Conservation (phyloP, 176 grass and related monocot genomes). For the Avena insularis region DNA sequence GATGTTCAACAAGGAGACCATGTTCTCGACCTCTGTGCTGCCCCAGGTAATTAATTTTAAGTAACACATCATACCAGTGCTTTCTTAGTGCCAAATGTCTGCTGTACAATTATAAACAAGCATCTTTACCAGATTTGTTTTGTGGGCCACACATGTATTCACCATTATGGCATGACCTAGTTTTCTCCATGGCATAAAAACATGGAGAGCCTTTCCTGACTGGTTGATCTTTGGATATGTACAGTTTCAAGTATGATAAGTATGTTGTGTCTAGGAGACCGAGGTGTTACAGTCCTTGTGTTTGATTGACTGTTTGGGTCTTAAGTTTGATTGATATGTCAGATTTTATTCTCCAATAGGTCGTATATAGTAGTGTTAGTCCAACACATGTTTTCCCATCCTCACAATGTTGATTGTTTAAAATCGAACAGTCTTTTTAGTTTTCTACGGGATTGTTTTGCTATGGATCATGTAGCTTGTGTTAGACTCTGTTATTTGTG, state of each 20-base stretch:
- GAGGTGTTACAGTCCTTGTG: not conserved
- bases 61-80: not conserved
- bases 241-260: not conserved
- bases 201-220: not conserved
- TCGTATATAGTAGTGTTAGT: not conserved
- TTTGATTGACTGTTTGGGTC: not conserved
- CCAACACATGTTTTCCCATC: constrained; percentile 23
- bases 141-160: constrained; percentile 5
- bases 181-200: constrained; percentile 32
- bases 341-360: not conserved
- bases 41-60: constrained; percentile 66
- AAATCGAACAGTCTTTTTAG: not conserved
- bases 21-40: constrained; percentile 96
- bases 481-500: constrained; percentile 27
- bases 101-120: not conserved
- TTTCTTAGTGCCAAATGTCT: constrained; percentile 18
- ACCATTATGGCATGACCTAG: not conserved
- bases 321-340: constrained; percentile 15
- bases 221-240: constrained; percentile 28
- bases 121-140: not conserved
- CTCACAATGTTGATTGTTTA: not conserved
- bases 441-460: not conserved
- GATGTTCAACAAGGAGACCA: constrained; percentile 77
- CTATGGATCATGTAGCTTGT: not conserved
- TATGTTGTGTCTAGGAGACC: constrained; percentile 2